These are phyloP conservation scores for Biscogniauxia sp. DNA, from an alignment of 2,329 filamentous ascomycete species.

Conservation along the genomic window DNA sequence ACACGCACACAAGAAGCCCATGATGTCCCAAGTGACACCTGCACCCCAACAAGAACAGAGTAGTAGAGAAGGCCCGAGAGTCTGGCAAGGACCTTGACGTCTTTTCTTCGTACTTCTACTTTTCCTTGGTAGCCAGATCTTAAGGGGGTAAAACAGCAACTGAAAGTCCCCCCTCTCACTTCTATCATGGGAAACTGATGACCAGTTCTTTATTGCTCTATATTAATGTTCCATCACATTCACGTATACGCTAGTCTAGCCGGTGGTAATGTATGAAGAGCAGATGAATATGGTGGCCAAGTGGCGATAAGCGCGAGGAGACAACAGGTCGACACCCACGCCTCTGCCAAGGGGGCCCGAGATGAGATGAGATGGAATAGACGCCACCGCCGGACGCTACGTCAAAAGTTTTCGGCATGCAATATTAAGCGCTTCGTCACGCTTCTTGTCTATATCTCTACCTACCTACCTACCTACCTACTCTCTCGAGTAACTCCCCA, in stretches of 20 bases:
- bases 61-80: conserved; percentile 5
- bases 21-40: conserved; percentile 17
- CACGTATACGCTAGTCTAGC: background rate
- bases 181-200: background rate
- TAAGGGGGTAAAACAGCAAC: background rate
- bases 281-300: background rate
- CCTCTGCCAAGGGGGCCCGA: too few species aligned
- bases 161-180: background rate
- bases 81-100: background rate
- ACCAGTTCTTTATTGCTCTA: background rate
- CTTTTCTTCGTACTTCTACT: conserved; percentile 1
- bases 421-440: conserved; percentile 8
- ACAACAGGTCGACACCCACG: background rate
- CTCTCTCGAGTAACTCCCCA: conserved; percentile 7
- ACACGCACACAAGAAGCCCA: conserved; percentile 5
- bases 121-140: background rate
- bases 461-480: too few species aligned
- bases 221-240: background rate
- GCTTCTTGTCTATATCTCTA: background rate
- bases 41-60: conserved; percentile 13
- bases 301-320: background rate
- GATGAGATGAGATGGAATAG: background rate
- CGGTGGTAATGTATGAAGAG: background rate
- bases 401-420: conserved; percentile 13
- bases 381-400: background rate